Base-by-base conservation (phyloP, 1,284 basidiomycete genomes). In the Termitomyces sp. region DNA sequence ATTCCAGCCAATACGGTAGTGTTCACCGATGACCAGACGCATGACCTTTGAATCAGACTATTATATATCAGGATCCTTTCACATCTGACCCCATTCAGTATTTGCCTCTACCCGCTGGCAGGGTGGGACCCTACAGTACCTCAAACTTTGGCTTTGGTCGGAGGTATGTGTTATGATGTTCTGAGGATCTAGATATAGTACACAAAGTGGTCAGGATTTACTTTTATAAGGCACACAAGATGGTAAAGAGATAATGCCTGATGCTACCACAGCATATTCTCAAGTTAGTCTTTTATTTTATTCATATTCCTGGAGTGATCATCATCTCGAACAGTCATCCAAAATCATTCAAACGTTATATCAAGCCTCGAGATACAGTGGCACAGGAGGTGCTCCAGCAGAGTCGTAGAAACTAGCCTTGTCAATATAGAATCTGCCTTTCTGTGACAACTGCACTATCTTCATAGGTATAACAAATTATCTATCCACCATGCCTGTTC, bases 221-320 rank as follows among this genome's bases (percentile, higher is more conserved):
- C 38, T 36, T 53, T 21, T 49, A 21, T 2, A 45, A 47, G 31
- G 39, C 52, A 13, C 3, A 42, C 2, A 52, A 33, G 30, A 48
- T 41, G 55, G 55, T 5, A 53, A 45, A 9, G 52, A 57, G 31
- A 49, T 57, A 7, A 39, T 19, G 1, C 55, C 55, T 6, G 50
- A 57, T 21, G 34, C 51, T 28, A 21, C 10, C 5, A 31, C 26
- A 19, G 17, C 45, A 4, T 21, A 34, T 13, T 21, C 24, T 43
- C 42, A 36, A n/a, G 53, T 54, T 4, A 21, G 53, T 33, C 28
- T 3, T 30, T 24, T 7, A 5, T 38, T 43, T 36, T 21, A 33
- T 36, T 15, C 13, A 39, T 24, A 24, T 24, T 24, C 46, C 13
- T 33, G 7, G 19, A 9, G 34, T 43, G 5, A 38, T 19, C 6